phyloP scores from a whole-genome alignment of 2,329 filamentous ascomycete species.

The Venturiaceae sp. region DNA sequence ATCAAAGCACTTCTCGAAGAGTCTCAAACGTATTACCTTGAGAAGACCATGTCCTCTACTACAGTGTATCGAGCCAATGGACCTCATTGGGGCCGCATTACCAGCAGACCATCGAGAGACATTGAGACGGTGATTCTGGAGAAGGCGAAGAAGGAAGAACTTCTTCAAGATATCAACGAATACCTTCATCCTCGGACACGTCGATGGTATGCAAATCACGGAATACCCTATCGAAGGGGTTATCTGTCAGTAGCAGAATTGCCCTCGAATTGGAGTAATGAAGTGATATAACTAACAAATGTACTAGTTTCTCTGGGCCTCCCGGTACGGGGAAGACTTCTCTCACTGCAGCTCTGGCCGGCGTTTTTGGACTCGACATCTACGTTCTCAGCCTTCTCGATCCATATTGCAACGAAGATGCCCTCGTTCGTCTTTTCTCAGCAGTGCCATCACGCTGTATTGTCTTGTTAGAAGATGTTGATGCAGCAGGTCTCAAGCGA shows the following conservation, averaged over 20 bases:
- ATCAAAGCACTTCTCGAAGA: conserved; percentile 7
- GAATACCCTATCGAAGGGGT: conserved; percentile 76
- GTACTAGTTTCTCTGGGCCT: conserved; percentile 54
- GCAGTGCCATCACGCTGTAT: conserved; percentile 53
- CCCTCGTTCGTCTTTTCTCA: conserved; percentile 47
- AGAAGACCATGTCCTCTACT: background rate
- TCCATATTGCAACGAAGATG: conserved; percentile 61
- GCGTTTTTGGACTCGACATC: conserved; percentile 36
- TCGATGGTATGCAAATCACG: conserved; percentile 73
- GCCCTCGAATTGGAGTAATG: background rate
- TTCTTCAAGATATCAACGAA: conserved; percentile 8
- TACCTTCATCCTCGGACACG: conserved; percentile 56
- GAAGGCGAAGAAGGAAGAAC: conserved; percentile 5
- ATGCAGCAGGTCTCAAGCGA: conserved; percentile 6
- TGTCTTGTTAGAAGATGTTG: conserved; percentile 8
- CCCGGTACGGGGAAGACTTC: conserved; percentile 69
- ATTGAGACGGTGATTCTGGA: conserved; percentile 8
- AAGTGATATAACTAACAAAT: background rate
- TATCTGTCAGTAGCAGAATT: conserved; percentile 44
- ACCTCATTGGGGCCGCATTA: conserved; percentile 1
- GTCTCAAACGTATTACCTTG: conserved; percentile 4
- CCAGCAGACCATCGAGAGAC: conserved; percentile 1
- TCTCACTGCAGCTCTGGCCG: conserved; percentile 42
- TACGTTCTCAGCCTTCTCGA: conserved; percentile 34
- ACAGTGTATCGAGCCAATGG: conserved; percentile 1